phyloP scores from a whole-genome alignment of 2,329 filamentous ascomycete genomes.

The Xylaria multiplex region DNA sequence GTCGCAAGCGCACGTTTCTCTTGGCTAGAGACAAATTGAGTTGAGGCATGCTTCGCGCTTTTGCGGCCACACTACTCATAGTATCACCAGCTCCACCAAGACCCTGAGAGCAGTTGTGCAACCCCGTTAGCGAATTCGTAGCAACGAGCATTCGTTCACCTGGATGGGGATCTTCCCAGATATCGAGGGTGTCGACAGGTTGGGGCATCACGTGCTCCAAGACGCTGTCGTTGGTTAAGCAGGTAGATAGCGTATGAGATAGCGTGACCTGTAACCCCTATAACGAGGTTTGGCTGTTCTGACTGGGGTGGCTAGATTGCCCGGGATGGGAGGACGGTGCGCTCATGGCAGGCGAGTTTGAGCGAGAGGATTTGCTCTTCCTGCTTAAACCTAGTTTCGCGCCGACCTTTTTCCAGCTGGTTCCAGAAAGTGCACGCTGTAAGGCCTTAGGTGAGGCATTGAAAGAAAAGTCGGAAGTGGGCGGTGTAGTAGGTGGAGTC shows the following conservation, averaged over 20 bases:
- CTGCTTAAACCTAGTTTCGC: constrained; percentile 68
- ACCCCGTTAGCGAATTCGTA: constrained; percentile 42
- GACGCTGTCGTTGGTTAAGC: constrained; percentile 41
- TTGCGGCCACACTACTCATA: constrained; percentile 62
- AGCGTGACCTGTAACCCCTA: constrained; percentile 69
- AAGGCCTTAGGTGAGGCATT: constrained; percentile 63
- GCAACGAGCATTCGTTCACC: constrained; percentile 54
- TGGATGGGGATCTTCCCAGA: constrained; percentile 60
- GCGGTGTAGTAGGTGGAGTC: constrained; percentile 79
- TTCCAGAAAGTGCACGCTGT: constrained; percentile 64
- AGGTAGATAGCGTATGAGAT: constrained; percentile 55
- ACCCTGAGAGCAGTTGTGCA: constrained; percentile 37
- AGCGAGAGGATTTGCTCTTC: constrained; percentile 60
- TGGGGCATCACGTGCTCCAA: constrained; percentile 40
- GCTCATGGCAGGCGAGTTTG: constrained; percentile 52
- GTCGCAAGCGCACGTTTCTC: constrained; percentile 41
- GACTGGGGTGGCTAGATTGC: constrained; percentile 39
- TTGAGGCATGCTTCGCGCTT: constrained; percentile 50
- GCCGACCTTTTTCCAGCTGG: constrained; percentile 72
- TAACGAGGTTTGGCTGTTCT: constrained; percentile 55
- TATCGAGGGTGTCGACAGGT: constrained; percentile 39
- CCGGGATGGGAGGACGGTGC: constrained; percentile 56
- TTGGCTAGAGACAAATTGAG: constrained; percentile 41
- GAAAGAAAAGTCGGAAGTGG: constrained; percentile 67
- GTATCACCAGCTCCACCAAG: constrained; percentile 45